Evolutionary conservation across 768 basidiomycete genomes (phyloP), one percentile per base, ranked within the genome.

Genomic region (Amanita polypyramis): DNA sequence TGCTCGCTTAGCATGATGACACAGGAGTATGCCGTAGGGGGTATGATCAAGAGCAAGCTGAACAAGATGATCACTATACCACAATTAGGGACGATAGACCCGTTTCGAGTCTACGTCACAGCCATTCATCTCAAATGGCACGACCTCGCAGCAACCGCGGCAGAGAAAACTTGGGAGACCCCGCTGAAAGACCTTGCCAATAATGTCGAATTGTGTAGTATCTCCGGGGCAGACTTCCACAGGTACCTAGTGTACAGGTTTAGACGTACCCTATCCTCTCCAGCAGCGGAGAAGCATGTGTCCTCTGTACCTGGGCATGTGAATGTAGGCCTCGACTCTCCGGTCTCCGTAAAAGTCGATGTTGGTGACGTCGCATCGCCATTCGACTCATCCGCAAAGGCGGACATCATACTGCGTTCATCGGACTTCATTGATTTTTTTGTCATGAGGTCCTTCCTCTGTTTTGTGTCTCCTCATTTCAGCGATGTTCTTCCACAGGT

Each of bases 391-490:
- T 47, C 46, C 12, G 15, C 37, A 27, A 51, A 56, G 12, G 53
- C 54, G 12, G 58, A 64, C 48, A 36, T 62, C 23, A 57, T 61
- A 37, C 49, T 64, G 8, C 56, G 51, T n/a, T 53, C 60, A 9
- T 54, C 54, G 8, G 66, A 68, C 52, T 52, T 54, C 6, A 42
- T 64, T 32, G 57, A 69, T 44, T 66, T 67, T 51, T 55, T 53
- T 20, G 56, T 62, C 27, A 54, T 54, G 43, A 60, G 57, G 45
- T 38, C 45, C 14, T 47, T 67, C 1, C 56, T 69, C 4, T 51
- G 58, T 10, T 29, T 62, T 10, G 55, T 57, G 4, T 68, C 69
- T 2, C 56, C 63, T 3, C 41, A 65, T 9, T 69, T 68, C 46
- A 47, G 47, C 17, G 55, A 51, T 40, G 65, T 67, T 64, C 53